phyloP scores from a whole-genome alignment of 2,329 filamentous ascomycete genomes.

The Fusarium sp. region DNA sequence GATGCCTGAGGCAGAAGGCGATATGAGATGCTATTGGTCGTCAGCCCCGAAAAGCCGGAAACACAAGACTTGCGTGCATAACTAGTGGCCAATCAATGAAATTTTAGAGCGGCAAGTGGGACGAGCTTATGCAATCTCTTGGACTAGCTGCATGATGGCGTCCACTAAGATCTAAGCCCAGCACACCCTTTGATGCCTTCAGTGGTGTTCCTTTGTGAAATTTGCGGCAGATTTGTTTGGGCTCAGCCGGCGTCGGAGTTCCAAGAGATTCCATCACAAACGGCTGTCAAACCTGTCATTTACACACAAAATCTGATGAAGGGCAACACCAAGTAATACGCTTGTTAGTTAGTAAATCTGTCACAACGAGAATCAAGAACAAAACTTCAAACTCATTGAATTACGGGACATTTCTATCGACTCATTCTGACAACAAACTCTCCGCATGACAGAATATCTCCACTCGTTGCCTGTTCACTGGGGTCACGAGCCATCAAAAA shows the following conservation, averaged over 20 bases:
- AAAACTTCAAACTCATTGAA: neutral
- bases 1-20: slow-evolving; percentile 42
- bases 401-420: no score
- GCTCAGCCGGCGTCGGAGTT: slow-evolving; percentile 24
- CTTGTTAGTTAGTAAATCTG: neutral
- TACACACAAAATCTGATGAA: slow-evolving; percentile 2
- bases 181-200: slow-evolving; percentile 8
- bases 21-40: slow-evolving; percentile 33
- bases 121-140: slow-evolving; percentile 29
- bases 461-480: neutral
- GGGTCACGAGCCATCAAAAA: slow-evolving; percentile 2
- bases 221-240: slow-evolving; percentile 32
- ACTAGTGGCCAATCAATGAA: slow-evolving; percentile 31
- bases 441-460: neutral
- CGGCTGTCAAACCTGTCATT: neutral
- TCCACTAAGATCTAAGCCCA: slow-evolving; percentile 11
- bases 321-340: neutral
- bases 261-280: slow-evolving; percentile 23
- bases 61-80: slow-evolving; percentile 42
- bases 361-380: neutral
- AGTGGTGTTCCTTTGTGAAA: slow-evolving; percentile 8
- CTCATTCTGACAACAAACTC: neutral
- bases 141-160: slow-evolving; percentile 16
- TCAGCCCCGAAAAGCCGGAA: slow-evolving; percentile 6
- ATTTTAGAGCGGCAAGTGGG: slow-evolving; percentile 7